phyloP scores from a whole-genome alignment of 352 stramenopile genomes.

The Pythium utonaiense region DNA sequence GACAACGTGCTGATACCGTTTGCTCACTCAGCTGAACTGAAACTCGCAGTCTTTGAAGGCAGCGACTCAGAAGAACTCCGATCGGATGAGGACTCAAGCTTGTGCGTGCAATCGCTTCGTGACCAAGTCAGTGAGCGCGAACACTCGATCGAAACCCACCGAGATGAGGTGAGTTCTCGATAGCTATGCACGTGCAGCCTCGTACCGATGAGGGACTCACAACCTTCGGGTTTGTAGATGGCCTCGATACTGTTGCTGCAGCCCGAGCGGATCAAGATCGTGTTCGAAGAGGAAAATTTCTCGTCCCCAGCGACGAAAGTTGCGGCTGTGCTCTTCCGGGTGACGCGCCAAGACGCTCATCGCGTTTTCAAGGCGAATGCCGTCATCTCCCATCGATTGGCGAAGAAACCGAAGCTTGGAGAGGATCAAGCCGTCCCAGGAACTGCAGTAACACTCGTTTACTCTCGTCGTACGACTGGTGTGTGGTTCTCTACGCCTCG shows the following conservation, averaged over 20 bases:
- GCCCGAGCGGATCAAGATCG: conserved; percentile 29
- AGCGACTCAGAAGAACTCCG: not conserved
- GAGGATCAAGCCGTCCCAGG: no score
- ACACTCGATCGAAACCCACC: not conserved
- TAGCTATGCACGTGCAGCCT: no score
- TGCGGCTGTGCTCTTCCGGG: conserved; percentile 31
- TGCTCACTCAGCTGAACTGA: not conserved
- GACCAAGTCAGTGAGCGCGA: not conserved
- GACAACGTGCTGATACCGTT: not conserved
- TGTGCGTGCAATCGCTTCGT: not conserved
- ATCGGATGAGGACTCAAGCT: not conserved
- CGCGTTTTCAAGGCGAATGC: conserved; percentile 31
- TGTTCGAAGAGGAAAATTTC: conserved; percentile 36
- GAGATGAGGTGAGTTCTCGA: no score
- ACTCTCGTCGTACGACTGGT: conserved; percentile 34
- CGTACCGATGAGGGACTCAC: not conserved
- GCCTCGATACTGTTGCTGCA: conserved; percentile 27
- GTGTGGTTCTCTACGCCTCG: conserved; percentile 38
- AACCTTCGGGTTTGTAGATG: conserved; percentile 19
- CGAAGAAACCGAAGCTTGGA: not conserved
- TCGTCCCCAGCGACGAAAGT: not conserved
- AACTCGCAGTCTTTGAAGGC: not conserved
- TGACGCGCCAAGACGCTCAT: conserved; percentile 41
- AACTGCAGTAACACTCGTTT: conserved; percentile 26
- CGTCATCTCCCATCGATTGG: not conserved